These are phyloP conservation scores for Fusarium cyanostomum DNA, from an alignment of 2,329 filamentous ascomycete genomes.

Conservation along the genomic window DNA sequence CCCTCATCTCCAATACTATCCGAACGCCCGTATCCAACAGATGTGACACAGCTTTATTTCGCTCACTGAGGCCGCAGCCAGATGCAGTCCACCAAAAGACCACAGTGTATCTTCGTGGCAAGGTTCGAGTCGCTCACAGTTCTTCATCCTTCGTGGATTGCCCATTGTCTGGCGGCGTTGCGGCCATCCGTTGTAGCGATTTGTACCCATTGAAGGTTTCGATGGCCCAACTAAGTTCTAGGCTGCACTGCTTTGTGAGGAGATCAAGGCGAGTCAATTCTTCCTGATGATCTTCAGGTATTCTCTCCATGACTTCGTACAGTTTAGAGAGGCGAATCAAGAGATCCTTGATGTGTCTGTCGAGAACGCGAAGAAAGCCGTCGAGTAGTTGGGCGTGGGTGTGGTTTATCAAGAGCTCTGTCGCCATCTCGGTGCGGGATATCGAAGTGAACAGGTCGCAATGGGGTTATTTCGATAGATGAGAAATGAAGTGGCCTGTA, in stretches of 20 bases:
- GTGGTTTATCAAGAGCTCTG: too few species aligned
- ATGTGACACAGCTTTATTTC: background rate
- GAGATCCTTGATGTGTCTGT: conserved; percentile 1
- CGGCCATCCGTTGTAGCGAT: background rate
- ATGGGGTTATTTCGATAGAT: background rate
- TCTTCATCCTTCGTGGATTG: too few species aligned
- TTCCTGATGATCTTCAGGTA: background rate
- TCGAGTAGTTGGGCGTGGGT: conserved; percentile 2
- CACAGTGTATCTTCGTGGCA: background rate
- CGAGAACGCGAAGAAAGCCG: background rate
- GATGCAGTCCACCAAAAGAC: too few species aligned
- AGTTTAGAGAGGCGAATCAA: conserved; percentile 4
- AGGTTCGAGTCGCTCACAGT: background rate
- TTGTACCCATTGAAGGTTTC: background rate
- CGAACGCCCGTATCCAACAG: too few species aligned
- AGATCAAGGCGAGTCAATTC: background rate
- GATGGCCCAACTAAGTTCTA: conserved; percentile 9
- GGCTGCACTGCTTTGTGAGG: conserved; percentile 5
- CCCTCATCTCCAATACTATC: too few species aligned
- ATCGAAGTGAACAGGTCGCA: background rate
- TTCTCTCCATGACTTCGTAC: background rate
- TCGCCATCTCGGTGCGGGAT: background rate
- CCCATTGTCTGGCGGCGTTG: background rate
- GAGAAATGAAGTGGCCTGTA: too few species aligned
- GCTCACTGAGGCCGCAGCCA: background rate